These are phyloP conservation scores for Nemania bipapillata DNA, from an alignment of 2,329 filamentous ascomycete genomes.

Conservation along the genomic window DNA sequence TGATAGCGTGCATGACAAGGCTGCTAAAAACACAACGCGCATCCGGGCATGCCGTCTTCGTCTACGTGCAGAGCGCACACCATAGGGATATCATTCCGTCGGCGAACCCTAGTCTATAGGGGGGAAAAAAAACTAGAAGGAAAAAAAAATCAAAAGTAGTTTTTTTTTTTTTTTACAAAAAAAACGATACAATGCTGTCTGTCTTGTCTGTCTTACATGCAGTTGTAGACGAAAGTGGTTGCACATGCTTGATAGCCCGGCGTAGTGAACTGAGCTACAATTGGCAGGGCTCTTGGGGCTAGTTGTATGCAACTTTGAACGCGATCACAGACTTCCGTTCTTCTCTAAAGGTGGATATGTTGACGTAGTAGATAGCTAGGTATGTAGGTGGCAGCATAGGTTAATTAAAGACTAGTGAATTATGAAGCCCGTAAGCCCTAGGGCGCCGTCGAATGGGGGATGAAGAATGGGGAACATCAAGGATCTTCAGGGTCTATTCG, in stretches of 20 bases:
- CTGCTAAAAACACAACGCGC: slow-evolving; percentile 1
- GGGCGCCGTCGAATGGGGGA: background rate
- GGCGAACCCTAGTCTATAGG: slow-evolving; percentile 11
- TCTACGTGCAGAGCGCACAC: slow-evolving; percentile 5
- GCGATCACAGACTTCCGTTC: background rate
- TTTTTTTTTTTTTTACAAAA: too few species aligned
- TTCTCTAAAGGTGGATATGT: background rate
- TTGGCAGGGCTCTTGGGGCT: background rate
- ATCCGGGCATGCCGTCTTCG: slow-evolving; percentile 18
- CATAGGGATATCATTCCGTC: slow-evolving; percentile 31
- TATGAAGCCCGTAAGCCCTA: slow-evolving; percentile 10
- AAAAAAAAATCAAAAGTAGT: too few species aligned
- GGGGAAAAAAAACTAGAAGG: background rate
- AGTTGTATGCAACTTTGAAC: background rate
- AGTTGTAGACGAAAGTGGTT: background rate
- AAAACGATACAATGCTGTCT: too few species aligned
- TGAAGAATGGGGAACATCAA: background rate
- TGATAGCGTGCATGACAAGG: slow-evolving; percentile 1
- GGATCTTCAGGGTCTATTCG: slow-evolving; percentile 5
- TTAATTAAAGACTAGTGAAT: background rate
- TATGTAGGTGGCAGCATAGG: too few species aligned
- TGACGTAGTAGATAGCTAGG: background rate
- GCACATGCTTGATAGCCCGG: background rate
- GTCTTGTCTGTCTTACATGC: background rate
- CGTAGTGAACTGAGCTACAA: too few species aligned